Evolutionary conservation across 371 early-diverging fungal genomes (phyloP).

Genomic region (Syncephalastrum contaminatum): DNA sequence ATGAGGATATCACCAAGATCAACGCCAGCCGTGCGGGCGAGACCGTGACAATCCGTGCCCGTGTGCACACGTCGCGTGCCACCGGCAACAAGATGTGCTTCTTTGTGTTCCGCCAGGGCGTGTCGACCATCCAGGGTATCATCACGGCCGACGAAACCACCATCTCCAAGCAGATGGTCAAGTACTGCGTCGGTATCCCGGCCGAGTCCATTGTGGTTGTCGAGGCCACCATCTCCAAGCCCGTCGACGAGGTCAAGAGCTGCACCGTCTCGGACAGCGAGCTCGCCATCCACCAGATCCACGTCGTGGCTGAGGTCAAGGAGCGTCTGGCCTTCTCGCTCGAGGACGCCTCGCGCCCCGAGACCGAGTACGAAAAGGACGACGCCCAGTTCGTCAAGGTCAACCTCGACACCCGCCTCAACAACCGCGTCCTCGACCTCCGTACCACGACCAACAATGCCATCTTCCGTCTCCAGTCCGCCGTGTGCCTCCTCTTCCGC

Average conservation of each 20-base stretch:
- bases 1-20: constrained; percentile 57
- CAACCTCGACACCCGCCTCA: constrained; percentile 91
- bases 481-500: constrained; percentile 94
- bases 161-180: constrained; percentile 95
- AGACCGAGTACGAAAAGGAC: constrained; percentile 74
- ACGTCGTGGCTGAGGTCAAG: constrained; percentile 77
- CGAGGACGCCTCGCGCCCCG: constrained; percentile 94
- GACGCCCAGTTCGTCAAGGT: constrained; percentile 77
- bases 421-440: constrained; percentile 97
- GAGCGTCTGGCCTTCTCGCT: constrained; percentile 92
- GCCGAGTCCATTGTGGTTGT: constrained; percentile 90
- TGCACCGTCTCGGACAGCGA: constrained; percentile 93
- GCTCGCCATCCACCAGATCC: constrained; percentile 75
- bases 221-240: constrained; percentile 77
- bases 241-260: constrained; percentile 84
- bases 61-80: constrained; percentile 88
- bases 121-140: constrained; percentile 89
- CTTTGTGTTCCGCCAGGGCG: constrained; percentile 88
- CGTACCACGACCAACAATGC: constrained; percentile 97
- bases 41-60: constrained; percentile 80
- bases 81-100: constrained; percentile 92
- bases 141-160: constrained; percentile 60
- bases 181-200: constrained; percentile 82
- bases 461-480: constrained; percentile 97
- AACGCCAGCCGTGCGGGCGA: constrained; percentile 67